Evolutionary conservation across 805 yeast genomes (phyloP).

Genomic region (Zygosaccharomyces bisporus): DNA sequence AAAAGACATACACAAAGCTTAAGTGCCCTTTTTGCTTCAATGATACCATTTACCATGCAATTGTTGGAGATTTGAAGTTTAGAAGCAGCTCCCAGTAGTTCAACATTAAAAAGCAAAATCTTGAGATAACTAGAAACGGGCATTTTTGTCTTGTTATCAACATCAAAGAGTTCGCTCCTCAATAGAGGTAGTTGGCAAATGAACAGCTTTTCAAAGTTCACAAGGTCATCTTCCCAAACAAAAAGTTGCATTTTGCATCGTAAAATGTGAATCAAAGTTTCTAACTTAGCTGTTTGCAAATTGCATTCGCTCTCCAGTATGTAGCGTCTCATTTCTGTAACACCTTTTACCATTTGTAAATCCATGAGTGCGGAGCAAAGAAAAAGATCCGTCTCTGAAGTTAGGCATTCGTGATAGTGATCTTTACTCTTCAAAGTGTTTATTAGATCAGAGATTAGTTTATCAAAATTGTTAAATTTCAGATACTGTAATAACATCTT

Average conservation of each 20-base stretch:
- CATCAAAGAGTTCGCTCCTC: conserved; percentile 26
- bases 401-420: conserved; percentile 13
- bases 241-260: conserved; percentile 10
- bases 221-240: conserved; percentile 17
- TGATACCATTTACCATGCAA: conserved; percentile 25
- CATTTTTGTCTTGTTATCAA: conserved; percentile 22
- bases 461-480: conserved; percentile 27
- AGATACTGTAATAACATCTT: conserved; percentile 25
- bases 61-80: conserved; percentile 18
- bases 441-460: conserved; percentile 16
- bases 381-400: conserved; percentile 10
- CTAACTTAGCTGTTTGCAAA: conserved; percentile 12
- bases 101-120: conserved; percentile 31
- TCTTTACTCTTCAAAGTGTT: conserved; percentile 6
- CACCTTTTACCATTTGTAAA: conserved; percentile 19
- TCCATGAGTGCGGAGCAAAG: conserved; percentile 16
- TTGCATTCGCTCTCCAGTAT: conserved; percentile 1
- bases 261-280: conserved; percentile 13
- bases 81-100: conserved; percentile 22
- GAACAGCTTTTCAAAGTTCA: conserved; percentile 22
- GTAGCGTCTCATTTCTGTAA: conserved; percentile 1
- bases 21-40: conserved; percentile 46
- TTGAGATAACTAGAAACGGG: conserved; percentile 24
- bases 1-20: conserved; percentile 52
- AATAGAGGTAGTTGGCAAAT: conserved; percentile 13